Evolutionary conservation across 2,329 filamentous ascomycete genomes (phyloP).

Genomic region (Didymella pomorum): DNA sequence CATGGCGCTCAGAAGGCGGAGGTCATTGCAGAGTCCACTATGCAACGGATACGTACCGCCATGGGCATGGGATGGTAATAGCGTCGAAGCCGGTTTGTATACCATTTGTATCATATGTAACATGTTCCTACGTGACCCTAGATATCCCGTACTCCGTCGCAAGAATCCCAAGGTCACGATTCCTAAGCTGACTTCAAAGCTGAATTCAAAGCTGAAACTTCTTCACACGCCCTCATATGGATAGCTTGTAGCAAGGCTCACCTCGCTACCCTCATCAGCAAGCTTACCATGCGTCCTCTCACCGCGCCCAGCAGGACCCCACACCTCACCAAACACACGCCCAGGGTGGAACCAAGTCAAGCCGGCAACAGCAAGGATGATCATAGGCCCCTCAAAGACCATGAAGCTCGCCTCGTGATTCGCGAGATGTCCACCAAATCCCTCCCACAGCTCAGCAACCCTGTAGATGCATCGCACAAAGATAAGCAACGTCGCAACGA

Average conservation of each 20-base stretch:
- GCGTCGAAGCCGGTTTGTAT: background rate
- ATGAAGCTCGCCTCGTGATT: slow-evolving; percentile 59
- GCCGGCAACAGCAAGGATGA: slow-evolving; percentile 54
- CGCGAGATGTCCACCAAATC: slow-evolving; percentile 54
- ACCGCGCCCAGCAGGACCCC: background rate
- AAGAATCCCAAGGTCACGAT: background rate
- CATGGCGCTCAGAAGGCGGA: slow-evolving; percentile 69
- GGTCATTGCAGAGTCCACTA: slow-evolving; percentile 64
- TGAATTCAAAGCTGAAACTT: no score
- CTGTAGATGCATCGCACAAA: background rate
- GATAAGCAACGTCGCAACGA: background rate
- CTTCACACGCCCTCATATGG: background rate
- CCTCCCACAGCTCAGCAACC: slow-evolving; percentile 52
- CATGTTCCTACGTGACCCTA: background rate
- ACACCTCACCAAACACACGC: background rate
- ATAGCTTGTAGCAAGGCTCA: background rate
- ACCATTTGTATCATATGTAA: slow-evolving; percentile 4
- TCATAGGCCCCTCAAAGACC: slow-evolving; percentile 61
- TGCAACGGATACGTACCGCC: slow-evolving; percentile 45
- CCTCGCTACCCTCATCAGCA: background rate
- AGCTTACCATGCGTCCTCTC: background rate
- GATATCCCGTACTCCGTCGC: background rate
- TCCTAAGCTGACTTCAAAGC: no score
- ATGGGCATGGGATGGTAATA: slow-evolving; percentile 32
- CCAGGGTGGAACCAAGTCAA: background rate